phyloP scores from a whole-genome alignment of 2,329 filamentous ascomycete genomes.

The Calonectria pteridis region DNA sequence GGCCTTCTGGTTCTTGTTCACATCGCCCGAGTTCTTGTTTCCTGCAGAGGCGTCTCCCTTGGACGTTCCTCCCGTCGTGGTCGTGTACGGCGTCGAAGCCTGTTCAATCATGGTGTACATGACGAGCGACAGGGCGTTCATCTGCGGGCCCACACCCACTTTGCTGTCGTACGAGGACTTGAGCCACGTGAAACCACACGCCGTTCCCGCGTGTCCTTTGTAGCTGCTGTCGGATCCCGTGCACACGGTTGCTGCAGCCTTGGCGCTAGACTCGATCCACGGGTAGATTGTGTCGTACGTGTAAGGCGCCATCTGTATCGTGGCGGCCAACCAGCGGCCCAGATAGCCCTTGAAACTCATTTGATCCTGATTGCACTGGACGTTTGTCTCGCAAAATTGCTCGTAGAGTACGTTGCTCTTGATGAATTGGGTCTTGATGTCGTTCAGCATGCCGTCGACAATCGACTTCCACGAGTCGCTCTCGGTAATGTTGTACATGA shows the following conservation, averaged over 20 bases:
- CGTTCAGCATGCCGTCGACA: conserved; percentile 68
- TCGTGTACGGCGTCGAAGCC: conserved; percentile 61
- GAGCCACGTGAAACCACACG: conserved; percentile 78
- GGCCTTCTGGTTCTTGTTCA: conserved; percentile 43
- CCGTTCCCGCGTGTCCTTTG: conserved; percentile 67
- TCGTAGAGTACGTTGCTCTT: conserved; percentile 69
- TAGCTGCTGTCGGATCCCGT: conserved; percentile 59
- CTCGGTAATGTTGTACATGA: conserved; percentile 72
- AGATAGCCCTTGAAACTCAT: conserved; percentile 83
- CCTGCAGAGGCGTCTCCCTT: conserved; percentile 64
- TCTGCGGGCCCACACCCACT: conserved; percentile 76
- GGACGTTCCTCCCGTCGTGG: conserved; percentile 70
- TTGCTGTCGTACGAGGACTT: conserved; percentile 67
- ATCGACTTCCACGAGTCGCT: conserved; percentile 67
- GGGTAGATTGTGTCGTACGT: conserved; percentile 63
- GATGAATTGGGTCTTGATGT: conserved; percentile 67
- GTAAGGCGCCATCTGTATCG: conserved; percentile 67
- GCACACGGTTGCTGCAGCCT: conserved; percentile 66
- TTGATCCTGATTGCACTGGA: conserved; percentile 77
- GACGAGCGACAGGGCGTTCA: conserved; percentile 74
- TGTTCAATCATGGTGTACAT: conserved; percentile 68
- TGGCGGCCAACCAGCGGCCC: conserved; percentile 72
- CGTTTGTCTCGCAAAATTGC: conserved; percentile 72
- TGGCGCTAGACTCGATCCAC: conserved; percentile 64
- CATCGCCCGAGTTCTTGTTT: conserved; percentile 42